Evolutionary conservation across 1,284 basidiomycete species (phyloP), one percentile per base, ranked within the genome.

Genomic region (Amylostereum chailletii): DNA sequence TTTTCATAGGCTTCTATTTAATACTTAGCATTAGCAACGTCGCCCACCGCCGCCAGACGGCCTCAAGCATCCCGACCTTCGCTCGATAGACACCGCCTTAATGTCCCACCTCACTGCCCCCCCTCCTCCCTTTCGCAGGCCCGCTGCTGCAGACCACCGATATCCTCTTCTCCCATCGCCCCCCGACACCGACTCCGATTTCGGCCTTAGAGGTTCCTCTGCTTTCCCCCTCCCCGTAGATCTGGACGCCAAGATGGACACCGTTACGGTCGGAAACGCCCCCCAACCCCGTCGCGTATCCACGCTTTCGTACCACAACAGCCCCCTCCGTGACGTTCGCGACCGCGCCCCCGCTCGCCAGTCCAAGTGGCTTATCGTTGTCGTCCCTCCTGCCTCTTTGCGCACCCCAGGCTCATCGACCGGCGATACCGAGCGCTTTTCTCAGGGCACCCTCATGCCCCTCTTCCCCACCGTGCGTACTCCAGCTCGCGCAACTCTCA

Each of bases 401-500:
- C 63, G 74, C 4, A 71, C 79, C 4, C 72, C 70, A 10, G 83
- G 83, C 1, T 80, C 84, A 34, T 65, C 19, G 19, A 19, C 19
- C 19, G 19, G 19, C 19, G 19, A 19, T 19, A 1, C 71, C 29
- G 71, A 77, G 51, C 75, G 84, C 36, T 65, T 86, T 47, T 68
- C 78, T 33, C 79, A 83, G 55, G 86, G 87, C 11, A 71, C 85
- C 36, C 62, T 90, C 26, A 79, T 90, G 76, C 86, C 86, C 6
- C 69, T 90, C 37, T 80, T 83, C 60, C 78, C 86, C 38, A 86
- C 83, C 4, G 87, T 87, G 62, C 55, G 81, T 70, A 43, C 50
- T 47, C 30, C 40, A 45, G 11, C 38, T n/a, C 37, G 36, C 27
- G 4, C 30, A 2, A 47, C 33, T 46, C 30, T 46, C 30, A 44